These are phyloP conservation scores for Phanerochaete sordida DNA, from an alignment of 768 basidiomycete genomes.

Conservation along the genomic window DNA sequence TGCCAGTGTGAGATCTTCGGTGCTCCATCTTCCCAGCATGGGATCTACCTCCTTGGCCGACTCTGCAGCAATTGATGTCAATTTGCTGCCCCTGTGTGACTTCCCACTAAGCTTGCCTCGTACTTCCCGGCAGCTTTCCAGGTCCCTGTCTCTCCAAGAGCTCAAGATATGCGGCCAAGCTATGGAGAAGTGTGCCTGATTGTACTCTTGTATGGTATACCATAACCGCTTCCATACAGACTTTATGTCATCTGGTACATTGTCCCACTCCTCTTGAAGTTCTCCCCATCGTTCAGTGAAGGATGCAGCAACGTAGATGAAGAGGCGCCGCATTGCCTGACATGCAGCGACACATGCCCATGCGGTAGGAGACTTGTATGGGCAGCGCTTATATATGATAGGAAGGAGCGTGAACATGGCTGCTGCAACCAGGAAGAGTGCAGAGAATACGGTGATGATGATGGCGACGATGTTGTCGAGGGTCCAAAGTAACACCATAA, in stretches of 20 bases:
- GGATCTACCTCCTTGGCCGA: too few species aligned
- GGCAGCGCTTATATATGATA: neutral
- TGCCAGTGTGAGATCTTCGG: neutral
- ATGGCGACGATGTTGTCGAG: neutral
- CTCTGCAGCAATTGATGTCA: too few species aligned
- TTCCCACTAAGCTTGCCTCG: neutral
- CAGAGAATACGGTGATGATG: neutral
- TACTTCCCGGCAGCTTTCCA: neutral
- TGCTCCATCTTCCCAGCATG: too few species aligned
- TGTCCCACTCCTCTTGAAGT: too few species aligned
- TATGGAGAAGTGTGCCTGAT: too few species aligned
- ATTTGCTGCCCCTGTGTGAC: neutral
- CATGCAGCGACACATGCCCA: neutral
- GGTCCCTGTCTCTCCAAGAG: neutral
- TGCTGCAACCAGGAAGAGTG: neutral
- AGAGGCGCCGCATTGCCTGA: neutral
- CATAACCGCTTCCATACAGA: too few species aligned
- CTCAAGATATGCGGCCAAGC: too few species aligned
- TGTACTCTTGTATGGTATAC: too few species aligned
- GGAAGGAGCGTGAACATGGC: neutral
- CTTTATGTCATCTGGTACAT: too few species aligned
- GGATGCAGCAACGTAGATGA: neutral
- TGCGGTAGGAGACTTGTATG: constrained; percentile 6
- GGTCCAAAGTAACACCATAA: constrained; percentile 3
- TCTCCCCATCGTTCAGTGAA: too few species aligned